Evolutionary conservation across 306 rosid genomes (phyloP).

Genomic region (Chamaecrista fasciculata): DNA sequence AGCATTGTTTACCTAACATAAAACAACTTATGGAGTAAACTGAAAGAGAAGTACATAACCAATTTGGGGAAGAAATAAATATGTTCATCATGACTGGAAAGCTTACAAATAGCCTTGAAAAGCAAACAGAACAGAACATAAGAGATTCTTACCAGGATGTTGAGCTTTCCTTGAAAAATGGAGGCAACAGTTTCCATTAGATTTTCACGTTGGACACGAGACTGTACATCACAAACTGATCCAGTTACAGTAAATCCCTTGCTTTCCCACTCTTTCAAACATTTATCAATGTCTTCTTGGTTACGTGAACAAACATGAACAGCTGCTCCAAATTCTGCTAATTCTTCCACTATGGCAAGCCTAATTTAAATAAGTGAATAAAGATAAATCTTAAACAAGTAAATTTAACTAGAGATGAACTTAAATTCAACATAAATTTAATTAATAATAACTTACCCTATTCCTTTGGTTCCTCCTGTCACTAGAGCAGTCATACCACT

Average conservation of each 20-base stretch:
- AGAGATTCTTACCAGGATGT: constrained; percentile 22
- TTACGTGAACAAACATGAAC: constrained; percentile 29
- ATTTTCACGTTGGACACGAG: background rate
- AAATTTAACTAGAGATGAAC: too few species aligned
- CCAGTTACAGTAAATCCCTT: constrained; percentile 29
- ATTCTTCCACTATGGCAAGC: constrained; percentile 22
- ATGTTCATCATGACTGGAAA: background rate
- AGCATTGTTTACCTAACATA: constrained; percentile 41
- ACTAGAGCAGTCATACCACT: constrained; percentile 44
- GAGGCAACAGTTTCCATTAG: constrained; percentile 16
- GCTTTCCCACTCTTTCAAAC: constrained; percentile 26
- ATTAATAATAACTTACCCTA: constrained; percentile 26
- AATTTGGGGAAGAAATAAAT: background rate
- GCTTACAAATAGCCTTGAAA: background rate
- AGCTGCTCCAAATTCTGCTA: constrained; percentile 22
- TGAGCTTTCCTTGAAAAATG: constrained; percentile 25
- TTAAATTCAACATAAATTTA: too few species aligned
- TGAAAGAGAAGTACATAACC: background rate
- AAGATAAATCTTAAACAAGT: background rate
- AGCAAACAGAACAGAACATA: too few species aligned
- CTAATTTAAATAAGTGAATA: background rate
- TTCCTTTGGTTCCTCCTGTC: constrained; percentile 39
- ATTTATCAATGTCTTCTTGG: constrained; percentile 10
- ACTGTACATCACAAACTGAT: background rate
- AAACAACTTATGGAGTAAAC: background rate